Conservation (phyloP, 257 asterid genomes). For the Misopates orontium region DNA sequence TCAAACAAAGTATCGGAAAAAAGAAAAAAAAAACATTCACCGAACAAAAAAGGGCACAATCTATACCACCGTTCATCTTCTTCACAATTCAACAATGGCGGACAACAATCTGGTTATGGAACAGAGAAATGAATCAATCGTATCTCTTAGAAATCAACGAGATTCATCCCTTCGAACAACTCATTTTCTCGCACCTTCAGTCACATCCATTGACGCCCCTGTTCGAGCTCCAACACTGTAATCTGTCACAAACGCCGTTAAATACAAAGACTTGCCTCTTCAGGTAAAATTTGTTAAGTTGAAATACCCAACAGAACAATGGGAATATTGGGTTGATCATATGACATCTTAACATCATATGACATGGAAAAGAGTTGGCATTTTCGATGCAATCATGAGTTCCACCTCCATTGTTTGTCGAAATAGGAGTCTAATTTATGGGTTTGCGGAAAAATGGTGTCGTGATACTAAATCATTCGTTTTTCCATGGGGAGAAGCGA, state of each 20-base stretch:
- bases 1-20: no score
- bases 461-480: constrained; percentile 30
- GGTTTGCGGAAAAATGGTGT: constrained; percentile 37
- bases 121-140: constrained; percentile 28
- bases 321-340: constrained; percentile 28
- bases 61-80: no score
- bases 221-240: not conserved
- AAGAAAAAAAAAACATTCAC: no score
- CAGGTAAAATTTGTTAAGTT: constrained; percentile 6
- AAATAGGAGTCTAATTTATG: constrained; percentile 21
- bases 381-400: constrained; percentile 24
- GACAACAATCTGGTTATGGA: constrained; percentile 14
- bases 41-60: no score
- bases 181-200: constrained; percentile 32
- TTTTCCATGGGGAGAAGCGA: constrained; percentile 52
- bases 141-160: constrained; percentile 5
- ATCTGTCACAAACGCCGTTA: no score
- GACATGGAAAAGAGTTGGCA: no score
- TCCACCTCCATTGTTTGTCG: constrained; percentile 17
- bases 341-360: not conserved
- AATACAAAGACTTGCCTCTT: no score
- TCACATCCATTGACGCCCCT: constrained; percentile 11
- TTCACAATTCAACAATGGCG: not conserved
- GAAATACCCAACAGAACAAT: not conserved
- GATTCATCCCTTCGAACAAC: constrained; percentile 22